Percentiles rank a stretch among this genome's conserved stretches.
These are phyloP conservation scores for Candida xyloterini DNA, from an alignment of 805 yeast species.

Conservation along the genomic window DNA sequence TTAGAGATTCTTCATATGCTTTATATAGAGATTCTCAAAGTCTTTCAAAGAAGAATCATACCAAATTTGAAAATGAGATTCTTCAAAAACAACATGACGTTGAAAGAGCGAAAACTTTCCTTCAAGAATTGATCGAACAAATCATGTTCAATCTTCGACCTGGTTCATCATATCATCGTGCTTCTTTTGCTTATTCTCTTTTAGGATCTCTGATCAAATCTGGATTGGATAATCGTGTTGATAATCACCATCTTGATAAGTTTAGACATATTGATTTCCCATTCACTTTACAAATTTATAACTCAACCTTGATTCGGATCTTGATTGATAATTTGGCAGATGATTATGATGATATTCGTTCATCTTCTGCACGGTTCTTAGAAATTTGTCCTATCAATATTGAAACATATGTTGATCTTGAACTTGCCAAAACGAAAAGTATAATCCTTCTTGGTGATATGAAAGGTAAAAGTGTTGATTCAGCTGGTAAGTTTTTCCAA, in stretches of 20 bases:
- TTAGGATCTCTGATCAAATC: slow-evolving; percentile 45
- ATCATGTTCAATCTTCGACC: slow-evolving; percentile 39
- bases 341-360: slow-evolving; percentile 76
- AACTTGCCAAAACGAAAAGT: slow-evolving; percentile 23
- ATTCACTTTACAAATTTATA: slow-evolving; percentile 43
- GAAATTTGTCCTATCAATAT: slow-evolving; percentile 40
- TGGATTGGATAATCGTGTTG: slow-evolving; percentile 52
- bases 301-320: slow-evolving; percentile 38
- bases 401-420: slow-evolving; percentile 20
- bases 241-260: slow-evolving; percentile 36
- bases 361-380: slow-evolving; percentile 44
- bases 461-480: slow-evolving; percentile 67
- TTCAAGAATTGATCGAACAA: slow-evolving; percentile 29
- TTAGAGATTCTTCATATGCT: slow-evolving; percentile 67
- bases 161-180: slow-evolving; percentile 54
- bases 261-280: slow-evolving; percentile 46
- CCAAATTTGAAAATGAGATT: slow-evolving; percentile 40
- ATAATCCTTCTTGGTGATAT: slow-evolving; percentile 36
- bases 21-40: slow-evolving; percentile 50
- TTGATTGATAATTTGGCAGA: slow-evolving; percentile 62
- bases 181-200: slow-evolving; percentile 48
- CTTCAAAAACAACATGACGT: slow-evolving; percentile 29
- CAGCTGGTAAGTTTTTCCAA: slow-evolving; percentile 69
- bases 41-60: slow-evolving; percentile 31
- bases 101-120: slow-evolving; percentile 36